Base-by-base conservation (phyloP, 768 basidiomycete genomes). In the Grammothele lineata region DNA sequence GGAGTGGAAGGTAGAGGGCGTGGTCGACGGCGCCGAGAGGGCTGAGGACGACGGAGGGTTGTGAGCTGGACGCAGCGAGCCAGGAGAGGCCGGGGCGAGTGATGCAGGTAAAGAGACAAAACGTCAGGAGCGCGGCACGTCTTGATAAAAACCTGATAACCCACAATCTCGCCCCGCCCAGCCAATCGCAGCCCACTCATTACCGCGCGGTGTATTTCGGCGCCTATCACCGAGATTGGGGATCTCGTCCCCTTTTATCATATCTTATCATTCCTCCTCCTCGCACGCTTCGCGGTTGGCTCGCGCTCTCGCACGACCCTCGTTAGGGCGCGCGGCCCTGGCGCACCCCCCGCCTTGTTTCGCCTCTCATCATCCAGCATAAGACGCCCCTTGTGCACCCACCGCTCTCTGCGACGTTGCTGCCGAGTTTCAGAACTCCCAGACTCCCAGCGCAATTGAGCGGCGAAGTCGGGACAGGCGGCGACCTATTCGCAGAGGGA, bases 71-170 rank as follows among this genome's bases (percentile, higher is more conserved):
- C 26, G 40, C 26, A 18, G 26, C 35, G 25, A 39, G 37, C 24
- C 41, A 27, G 45, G 21, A 35, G 40, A n/a, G n/a, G n/a, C 12
- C 40, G 50, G 50, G 40, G 50, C 42, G 50, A 47, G 50, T 39
- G 50, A 51, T 51, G 50, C 43, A 46, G 40, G 50, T 43, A 51
- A 45, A 45, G 50, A 51, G 50, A 37, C 45, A 47, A 51, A 51
- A 46, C 26, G 50, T 38, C 50, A 43, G 50, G 50, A 51, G 50
- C 45, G 42, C 38, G 43, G 44, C 19, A 43, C 40, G 43, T 51
- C 50, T 51, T 51, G 50, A 51, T 51, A 51, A 51, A 51, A 51
- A 38, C 40, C 45, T 42, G 50, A 51, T 51, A 51, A 51, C 50
- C 17, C 44, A 45, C 45, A 51, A 37, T 40, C 45, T 43, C 33